A percentile compares a stretch with the other conserved stretches of the same genome.
Evolutionary conservation across 495 filamentous ascomycete genomes (phyloP).

Genomic region (Tetracladium setigerum): DNA sequence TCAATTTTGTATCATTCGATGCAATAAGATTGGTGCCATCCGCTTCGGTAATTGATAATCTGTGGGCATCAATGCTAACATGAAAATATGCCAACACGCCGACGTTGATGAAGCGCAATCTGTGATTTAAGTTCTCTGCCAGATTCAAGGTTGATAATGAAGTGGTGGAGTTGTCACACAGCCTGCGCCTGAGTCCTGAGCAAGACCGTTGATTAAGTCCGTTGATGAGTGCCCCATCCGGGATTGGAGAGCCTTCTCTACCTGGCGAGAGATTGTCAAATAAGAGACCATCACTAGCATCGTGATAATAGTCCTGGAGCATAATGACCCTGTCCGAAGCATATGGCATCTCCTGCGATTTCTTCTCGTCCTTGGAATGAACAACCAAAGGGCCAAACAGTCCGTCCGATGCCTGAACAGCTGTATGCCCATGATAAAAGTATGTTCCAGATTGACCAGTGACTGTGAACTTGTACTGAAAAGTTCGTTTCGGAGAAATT

Average conservation of each 20-base stretch:
- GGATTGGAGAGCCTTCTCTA: constrained; percentile 50
- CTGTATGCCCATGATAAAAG: constrained; percentile 36
- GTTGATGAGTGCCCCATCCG: constrained; percentile 60
- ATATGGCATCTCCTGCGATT: constrained; percentile 33
- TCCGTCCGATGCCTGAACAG: constrained; percentile 38
- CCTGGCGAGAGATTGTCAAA: constrained; percentile 41
- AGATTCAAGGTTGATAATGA: constrained; percentile 37
- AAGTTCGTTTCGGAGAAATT: constrained; percentile 45
- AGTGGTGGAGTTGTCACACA: constrained; percentile 38
- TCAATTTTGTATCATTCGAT: constrained; percentile 37
- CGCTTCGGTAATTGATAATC: constrained; percentile 54
- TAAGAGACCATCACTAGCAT: constrained; percentile 39
- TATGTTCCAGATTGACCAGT: constrained; percentile 39
- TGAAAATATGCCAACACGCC: constrained; percentile 52
- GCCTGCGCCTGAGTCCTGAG: constrained; percentile 31
- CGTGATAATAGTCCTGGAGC: constrained; percentile 53
- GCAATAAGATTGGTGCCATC: constrained; percentile 65
- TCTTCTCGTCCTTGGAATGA: constrained; percentile 37
- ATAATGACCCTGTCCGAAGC: constrained; percentile 44
- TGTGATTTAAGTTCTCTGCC: constrained; percentile 46
- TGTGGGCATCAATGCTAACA: constrained; percentile 41
- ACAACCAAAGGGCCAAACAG: constrained; percentile 46
- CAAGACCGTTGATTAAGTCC: constrained; percentile 45
- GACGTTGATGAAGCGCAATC: constrained; percentile 63
- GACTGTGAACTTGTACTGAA: constrained; percentile 37